Base-by-base conservation (phyloP, 2,329 filamentous ascomycete species). In the Colletotrichum costaricense region DNA sequence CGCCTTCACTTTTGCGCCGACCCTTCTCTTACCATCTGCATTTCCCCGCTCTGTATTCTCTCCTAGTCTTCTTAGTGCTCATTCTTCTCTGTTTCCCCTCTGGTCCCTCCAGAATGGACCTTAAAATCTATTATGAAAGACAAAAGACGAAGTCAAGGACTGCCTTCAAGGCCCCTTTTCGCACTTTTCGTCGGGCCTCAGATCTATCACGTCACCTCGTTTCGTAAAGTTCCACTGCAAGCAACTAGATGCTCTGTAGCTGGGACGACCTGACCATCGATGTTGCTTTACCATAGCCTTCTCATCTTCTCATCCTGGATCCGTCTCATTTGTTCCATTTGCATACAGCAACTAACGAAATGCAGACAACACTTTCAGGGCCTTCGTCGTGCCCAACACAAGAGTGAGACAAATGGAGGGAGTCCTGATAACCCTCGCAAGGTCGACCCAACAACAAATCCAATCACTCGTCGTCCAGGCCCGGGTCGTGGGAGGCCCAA, bases 361-460 rank as follows among this genome's bases (percentile, higher is more conserved):
- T 52, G n/a, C 58, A 91, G 89, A 49, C 89, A 91, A 83, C 89
- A 91, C 77, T 91, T 91, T 70, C 89, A 91, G 77, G 88, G 89
- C 33, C 84, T 91, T 22, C 84, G 89, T 30, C 82, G 89, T 55
- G 85, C 88, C 26, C 88, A 90, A 77, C 86, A 88, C 76, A 90
- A 90, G 77, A 78, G 83, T 22, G 88, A 89, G 22, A 67, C 81
- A 5, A 83, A 81, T 72, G 81, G 84, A 9, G 69, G 78, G 26
- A 58, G 74, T 30, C 72, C 77, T 11, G 84, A 86, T 24, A 82
- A 74, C 55, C 75, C 83, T 26, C 80, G 82, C 55, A 85, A 82
- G 71, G 54, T 82, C 67, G 89, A 91, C 76, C 89, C 89, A 9
- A 87, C 86, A 0, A 66, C 83, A 75, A 90, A 91, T 70, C 89